Conservation (phyloP, 345 rosid species). For the Abelmoschus esculentus region DNA sequence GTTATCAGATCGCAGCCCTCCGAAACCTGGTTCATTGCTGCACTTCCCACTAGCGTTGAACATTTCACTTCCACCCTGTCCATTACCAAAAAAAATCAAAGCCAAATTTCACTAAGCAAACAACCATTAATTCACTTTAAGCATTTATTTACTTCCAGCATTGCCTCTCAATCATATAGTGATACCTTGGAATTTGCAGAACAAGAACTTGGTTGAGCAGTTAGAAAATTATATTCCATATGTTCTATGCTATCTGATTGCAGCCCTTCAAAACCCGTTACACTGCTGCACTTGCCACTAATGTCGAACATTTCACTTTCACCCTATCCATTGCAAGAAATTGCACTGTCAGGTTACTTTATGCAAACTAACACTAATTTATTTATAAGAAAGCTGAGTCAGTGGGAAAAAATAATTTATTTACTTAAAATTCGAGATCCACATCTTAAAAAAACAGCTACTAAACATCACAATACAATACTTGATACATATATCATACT, state of each 20-base stretch:
- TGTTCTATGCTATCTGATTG: slow-evolving; percentile 23
- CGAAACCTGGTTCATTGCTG: slow-evolving; percentile 19
- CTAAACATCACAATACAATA: background rate
- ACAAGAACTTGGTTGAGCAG: slow-evolving; percentile 22
- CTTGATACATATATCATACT: background rate
- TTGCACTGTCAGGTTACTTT: background rate
- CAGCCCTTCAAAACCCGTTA: slow-evolving; percentile 25
- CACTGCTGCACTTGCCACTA: slow-evolving; percentile 17
- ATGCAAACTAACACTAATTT: background rate
- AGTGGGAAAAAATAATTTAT: background rate
- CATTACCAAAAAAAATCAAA: slow-evolving; percentile 1
- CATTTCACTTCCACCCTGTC: slow-evolving; percentile 35
- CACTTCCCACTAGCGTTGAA: slow-evolving; percentile 18
- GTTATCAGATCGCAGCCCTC: slow-evolving; percentile 24
- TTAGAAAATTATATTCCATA: slow-evolving; percentile 34
- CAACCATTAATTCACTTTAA: background rate
- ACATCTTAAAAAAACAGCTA: background rate
- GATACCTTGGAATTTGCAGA: slow-evolving; percentile 21
- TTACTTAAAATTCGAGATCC: background rate
- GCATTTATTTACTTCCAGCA: slow-evolving; percentile 5
- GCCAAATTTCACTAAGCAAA: background rate
- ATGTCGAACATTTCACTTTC: slow-evolving; percentile 23
- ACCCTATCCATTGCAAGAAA: slow-evolving; percentile 26
- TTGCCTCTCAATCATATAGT: slow-evolving; percentile 21
- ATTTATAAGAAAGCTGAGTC: background rate